phyloP scores from a whole-genome alignment of 805 yeast species.

The Suhomyces prunicola region DNA sequence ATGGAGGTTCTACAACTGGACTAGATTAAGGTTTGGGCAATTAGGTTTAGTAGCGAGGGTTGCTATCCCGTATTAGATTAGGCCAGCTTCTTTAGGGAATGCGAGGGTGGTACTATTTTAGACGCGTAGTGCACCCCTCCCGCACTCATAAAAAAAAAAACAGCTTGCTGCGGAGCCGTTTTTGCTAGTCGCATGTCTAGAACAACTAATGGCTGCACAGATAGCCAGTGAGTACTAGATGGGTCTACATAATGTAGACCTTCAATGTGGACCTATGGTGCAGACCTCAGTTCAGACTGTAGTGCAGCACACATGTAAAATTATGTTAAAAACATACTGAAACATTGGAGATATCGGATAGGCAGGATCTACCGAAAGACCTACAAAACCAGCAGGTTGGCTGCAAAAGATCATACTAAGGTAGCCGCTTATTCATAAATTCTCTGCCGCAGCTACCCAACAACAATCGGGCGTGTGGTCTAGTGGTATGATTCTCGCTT shows the following conservation, averaged over 20 bases:
- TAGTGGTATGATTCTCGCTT: conserved; percentile 28
- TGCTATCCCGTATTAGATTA: neutral
- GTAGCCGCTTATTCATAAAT: neutral
- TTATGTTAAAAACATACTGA: too few relatives aligned
- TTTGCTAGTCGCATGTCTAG: neutral
- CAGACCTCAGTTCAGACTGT: too few relatives aligned
- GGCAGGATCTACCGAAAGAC: neutral
- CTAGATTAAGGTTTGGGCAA: neutral
- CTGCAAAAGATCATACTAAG: neutral
- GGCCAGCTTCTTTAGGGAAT: neutral
- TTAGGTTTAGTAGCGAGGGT: neutral
- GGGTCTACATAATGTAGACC: too few relatives aligned
- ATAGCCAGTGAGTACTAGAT: too few relatives aligned
- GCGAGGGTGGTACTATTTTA: neutral
- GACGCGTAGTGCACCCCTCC: neutral
- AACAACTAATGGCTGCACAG: too few relatives aligned
- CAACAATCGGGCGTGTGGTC: conserved; percentile 20
- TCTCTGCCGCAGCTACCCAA: neutral
- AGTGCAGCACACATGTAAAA: too few relatives aligned
- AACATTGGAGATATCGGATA: too few relatives aligned
- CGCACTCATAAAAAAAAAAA: neutral
- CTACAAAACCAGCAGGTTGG: neutral
- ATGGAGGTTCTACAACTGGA: neutral
- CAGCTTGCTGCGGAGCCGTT: too few relatives aligned
- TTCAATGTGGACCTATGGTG: too few relatives aligned